Conservation (phyloP, 176 grass and related monocot genomes). For the Phyllostachys edulis region DNA sequence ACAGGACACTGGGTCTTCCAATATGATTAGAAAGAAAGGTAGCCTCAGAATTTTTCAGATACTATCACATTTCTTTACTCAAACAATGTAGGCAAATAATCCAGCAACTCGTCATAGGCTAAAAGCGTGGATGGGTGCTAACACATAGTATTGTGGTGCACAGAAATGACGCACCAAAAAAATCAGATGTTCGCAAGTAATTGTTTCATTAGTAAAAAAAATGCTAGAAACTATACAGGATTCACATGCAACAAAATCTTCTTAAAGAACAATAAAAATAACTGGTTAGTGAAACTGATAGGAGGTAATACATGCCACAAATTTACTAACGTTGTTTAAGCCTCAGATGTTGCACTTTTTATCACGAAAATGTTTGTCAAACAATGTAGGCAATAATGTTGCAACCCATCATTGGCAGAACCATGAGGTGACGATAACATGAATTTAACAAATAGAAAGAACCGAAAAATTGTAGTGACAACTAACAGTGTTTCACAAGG, state of each 20-base stretch:
- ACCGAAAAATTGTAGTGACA: background rate
- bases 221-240: background rate
- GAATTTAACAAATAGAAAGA: background rate
- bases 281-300: background rate
- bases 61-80: slow-evolving; percentile 33
- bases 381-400: slow-evolving; percentile 46
- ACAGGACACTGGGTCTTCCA: background rate
- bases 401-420: slow-evolving; percentile 38
- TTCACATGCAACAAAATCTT: background rate
- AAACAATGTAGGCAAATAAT: slow-evolving; percentile 55
- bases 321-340: background rate
- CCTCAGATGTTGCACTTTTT: slow-evolving; percentile 27
- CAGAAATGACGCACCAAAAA: background rate
- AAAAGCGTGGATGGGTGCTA: background rate
- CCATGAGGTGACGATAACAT: background rate
- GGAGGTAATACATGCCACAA: background rate
- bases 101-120: slow-evolving; percentile 47
- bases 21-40: background rate
- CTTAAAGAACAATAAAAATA: background rate
- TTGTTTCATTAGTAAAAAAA: background rate
- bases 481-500: background rate
- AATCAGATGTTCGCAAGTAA: background rate
- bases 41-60: slow-evolving; percentile 34
- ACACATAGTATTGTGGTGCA: background rate
- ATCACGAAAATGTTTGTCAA: slow-evolving; percentile 29